Conservation (phyloP, 768 basidiomycete genomes). For the Russula virescens region DNA sequence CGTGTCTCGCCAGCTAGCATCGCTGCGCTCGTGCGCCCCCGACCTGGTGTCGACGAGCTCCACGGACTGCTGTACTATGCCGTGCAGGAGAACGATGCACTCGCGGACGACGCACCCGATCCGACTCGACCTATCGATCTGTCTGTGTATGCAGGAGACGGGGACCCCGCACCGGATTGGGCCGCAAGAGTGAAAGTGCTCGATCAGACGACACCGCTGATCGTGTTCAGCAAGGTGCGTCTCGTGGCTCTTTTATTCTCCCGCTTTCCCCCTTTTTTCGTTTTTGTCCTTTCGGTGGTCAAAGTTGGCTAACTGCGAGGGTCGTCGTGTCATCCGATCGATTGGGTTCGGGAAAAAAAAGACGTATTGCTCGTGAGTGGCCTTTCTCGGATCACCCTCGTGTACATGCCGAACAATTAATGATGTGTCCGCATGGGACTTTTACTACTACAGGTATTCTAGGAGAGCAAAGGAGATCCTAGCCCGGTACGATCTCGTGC, state of each 20-base stretch:
- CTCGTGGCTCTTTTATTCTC: too few relatives aligned
- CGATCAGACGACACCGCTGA: conserved; percentile 50
- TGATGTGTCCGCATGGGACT: too few relatives aligned
- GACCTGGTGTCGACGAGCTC: conserved; percentile 39
- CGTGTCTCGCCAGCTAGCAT: conserved; percentile 22
- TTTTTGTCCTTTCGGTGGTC: background rate
- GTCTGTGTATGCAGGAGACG: conserved; percentile 51
- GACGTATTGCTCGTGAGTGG: conserved; percentile 74
- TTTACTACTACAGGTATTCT: conserved; percentile 44
- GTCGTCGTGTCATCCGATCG: background rate
- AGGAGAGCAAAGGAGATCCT: conserved; percentile 58
- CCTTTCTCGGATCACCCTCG: background rate
- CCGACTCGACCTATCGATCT: conserved; percentile 45
- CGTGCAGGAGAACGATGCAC: conserved; percentile 43
- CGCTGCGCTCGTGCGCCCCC: conserved; percentile 12
- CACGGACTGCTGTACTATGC: conserved; percentile 68
- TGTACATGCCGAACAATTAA: too few relatives aligned
- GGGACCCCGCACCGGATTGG: conserved; percentile 41
- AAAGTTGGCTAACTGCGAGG: too few relatives aligned
- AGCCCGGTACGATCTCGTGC: conserved; percentile 50
- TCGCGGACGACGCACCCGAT: conserved; percentile 30
- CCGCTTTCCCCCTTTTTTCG: background rate
- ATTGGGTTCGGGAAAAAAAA: conserved; percentile 25
- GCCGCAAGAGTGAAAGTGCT: conserved; percentile 37
- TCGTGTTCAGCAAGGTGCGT: conserved; percentile 78